A percentile compares a stretch with the other conserved stretches of the same genome.
These are phyloP conservation scores for Dacryopinax spathularia DNA, from an alignment of 768 basidiomycete genomes.

Conservation along the genomic window DNA sequence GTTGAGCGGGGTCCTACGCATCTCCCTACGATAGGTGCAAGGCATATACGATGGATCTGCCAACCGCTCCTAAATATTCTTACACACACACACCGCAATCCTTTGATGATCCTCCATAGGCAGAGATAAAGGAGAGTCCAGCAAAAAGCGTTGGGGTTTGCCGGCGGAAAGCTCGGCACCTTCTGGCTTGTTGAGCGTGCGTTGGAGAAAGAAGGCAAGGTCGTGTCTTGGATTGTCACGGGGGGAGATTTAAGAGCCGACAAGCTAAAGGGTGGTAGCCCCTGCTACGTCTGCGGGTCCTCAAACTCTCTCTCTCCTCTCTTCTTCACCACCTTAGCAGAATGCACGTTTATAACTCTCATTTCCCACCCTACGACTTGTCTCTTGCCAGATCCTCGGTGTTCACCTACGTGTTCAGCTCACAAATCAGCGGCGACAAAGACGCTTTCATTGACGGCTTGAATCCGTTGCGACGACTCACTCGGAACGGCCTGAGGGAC, in stretches of 20 bases:
- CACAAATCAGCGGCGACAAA: neutral
- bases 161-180: neutral
- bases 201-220: neutral
- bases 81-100: too few species aligned
- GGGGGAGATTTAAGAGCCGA: neutral
- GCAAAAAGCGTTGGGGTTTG: too few species aligned
- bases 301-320: neutral
- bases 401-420: neutral
- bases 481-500: slow-evolving; percentile 39
- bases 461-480: slow-evolving; percentile 37
- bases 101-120: too few species aligned
- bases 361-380: neutral
- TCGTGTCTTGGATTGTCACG: neutral
- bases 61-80: too few species aligned
- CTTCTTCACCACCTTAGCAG: neutral
- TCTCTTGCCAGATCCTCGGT: neutral
- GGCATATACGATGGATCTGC: too few species aligned
- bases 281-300: too few species aligned
- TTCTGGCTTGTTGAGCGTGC: neutral
- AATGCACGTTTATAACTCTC: neutral
- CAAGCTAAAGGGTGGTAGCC: too few species aligned
- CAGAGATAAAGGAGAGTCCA: too few species aligned
- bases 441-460: slow-evolving; percentile 53
- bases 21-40: too few species aligned
- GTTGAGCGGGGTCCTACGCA: too few species aligned